These are phyloP conservation scores for Symbiotaphrina buchneri DNA, from an alignment of 495 filamentous ascomycete species.

Conservation along the genomic window DNA sequence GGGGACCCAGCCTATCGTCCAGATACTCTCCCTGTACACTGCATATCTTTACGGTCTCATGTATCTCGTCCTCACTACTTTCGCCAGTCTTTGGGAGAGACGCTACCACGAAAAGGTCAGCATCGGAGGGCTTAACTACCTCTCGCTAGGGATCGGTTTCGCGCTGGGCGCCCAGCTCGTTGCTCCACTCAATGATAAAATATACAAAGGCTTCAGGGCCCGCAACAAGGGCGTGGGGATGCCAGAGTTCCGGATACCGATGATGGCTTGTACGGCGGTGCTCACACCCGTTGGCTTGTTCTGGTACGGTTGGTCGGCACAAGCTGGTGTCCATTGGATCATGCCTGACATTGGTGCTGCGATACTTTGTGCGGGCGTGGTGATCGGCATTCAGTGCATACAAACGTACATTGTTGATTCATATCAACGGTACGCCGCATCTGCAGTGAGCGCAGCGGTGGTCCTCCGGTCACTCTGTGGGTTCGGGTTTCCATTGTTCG, in stretches of 20 bases:
- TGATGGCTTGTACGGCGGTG: conserved; percentile 33
- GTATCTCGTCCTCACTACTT: conserved; percentile 50
- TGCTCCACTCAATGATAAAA: conserved; percentile 8
- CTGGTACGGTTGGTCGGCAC: conserved; percentile 49
- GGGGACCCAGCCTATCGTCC: conserved; percentile 27
- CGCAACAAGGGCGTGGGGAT: conserved; percentile 31
- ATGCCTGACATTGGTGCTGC: conserved; percentile 44
- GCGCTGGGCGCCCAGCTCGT: conserved; percentile 12
- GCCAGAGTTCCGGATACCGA: conserved; percentile 50
- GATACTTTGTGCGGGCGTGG: conserved; percentile 24
- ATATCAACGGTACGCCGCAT: conserved; percentile 53
- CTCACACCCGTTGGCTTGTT: conserved; percentile 42
- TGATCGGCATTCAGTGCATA: conserved; percentile 44
- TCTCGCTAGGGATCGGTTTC: conserved; percentile 15
- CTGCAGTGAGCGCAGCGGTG: conserved; percentile 41
- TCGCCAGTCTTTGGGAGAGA: conserved; percentile 35
- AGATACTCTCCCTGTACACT: conserved; percentile 34
- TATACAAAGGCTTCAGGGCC: conserved; percentile 25
- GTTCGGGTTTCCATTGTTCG: conserved; percentile 61
- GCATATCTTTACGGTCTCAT: conserved; percentile 50
- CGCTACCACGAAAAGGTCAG: conserved; percentile 11
- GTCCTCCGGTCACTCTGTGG: conserved; percentile 46
- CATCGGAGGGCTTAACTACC: conserved; percentile 17
- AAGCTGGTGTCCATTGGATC: conserved; percentile 43
- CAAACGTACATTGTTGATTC: conserved; percentile 62